Evolutionary conservation across 352 stramenopile species (phyloP), one percentile per base, ranked within the genome.

Genomic region (Phytophthora europaea): DNA sequence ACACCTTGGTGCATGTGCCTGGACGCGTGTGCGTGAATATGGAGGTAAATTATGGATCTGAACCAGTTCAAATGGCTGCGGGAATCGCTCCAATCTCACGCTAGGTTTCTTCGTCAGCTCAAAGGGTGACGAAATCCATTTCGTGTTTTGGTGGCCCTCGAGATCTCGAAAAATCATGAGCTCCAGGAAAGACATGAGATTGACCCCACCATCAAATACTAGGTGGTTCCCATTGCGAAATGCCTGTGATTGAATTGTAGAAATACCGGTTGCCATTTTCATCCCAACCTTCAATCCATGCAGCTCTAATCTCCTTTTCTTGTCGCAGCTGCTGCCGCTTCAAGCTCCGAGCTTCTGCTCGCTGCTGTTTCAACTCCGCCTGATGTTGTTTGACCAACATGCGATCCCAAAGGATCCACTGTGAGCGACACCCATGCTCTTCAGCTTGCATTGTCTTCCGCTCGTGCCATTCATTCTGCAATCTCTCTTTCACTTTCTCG

Each of bases 221-320:
- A 65, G 85, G 53, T 52, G 71, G 18, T 57, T 88, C 83, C 84
- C 86, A 94, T 70, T 91, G 86, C 0, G 84, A 89, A 38, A 77
- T 20, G 1, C 81, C 83, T 0, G 84, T 83, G 2, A 82, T 22
- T 18, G 73, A 72, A 45, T 94, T 94, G 75, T 90, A 92, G 64
- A 85, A 94, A 56, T 91, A 92, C 9, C 67, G 60, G 48, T 90
- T 90, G 15, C 83, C 81, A 10, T 66, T 48, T 28, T 72, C 63
- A 52, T 94, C 86, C 72, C 81, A 90, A 50, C 38, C 69, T 43
- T 85, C 57, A n/a, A 79, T 28, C 86, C 86, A 94, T 12, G 79
- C 74, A 38, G 69, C 70, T 51, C 69, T 67, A 22, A 76, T 55
- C 7, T 80, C 33, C 33, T 73, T 62, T 45, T 82, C 71, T 38